Percentiles rank a stretch among this genome's conserved stretches.
Evolutionary conservation across 2,329 filamentous ascomycete species (phyloP).

Genomic region (Trichoderma sp.): DNA sequence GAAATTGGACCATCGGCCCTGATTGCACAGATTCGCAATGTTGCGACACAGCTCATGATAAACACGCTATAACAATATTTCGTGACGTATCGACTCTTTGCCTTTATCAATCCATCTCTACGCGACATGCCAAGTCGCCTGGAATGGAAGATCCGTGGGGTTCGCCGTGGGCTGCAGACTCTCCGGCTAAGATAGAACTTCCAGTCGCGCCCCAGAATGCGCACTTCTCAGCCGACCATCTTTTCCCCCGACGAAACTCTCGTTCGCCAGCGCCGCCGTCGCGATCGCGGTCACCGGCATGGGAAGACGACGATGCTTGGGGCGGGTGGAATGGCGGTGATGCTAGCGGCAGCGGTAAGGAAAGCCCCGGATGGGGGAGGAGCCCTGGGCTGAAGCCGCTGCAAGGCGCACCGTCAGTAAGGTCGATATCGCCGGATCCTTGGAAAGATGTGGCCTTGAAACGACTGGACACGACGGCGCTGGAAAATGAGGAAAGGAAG

Average conservation of each 20-base stretch:
- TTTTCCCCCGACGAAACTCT: constrained; percentile 24
- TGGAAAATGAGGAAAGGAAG: constrained; percentile 12
- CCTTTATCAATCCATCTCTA: neutral
- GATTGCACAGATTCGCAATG: constrained; percentile 1
- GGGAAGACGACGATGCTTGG: constrained; percentile 36
- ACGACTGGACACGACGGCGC: constrained; percentile 28
- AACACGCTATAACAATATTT: neutral
- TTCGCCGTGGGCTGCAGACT: constrained; percentile 54
- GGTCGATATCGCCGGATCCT: constrained; percentile 30
- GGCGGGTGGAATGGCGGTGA: constrained; percentile 37
- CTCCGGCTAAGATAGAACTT: constrained; percentile 37
- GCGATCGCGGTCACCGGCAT: constrained; percentile 28
- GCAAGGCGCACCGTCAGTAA: constrained; percentile 24
- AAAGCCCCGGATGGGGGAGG: constrained; percentile 33
- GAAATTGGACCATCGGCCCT: neutral
- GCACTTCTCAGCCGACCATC: constrained; percentile 30
- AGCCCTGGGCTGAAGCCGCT: constrained; percentile 34
- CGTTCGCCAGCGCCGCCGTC: constrained; percentile 23
- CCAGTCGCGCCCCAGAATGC: constrained; percentile 33
- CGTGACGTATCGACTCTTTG: neutral
- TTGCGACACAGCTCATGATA: neutral
- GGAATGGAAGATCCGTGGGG: constrained; percentile 63
- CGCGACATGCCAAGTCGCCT: constrained; percentile 36
- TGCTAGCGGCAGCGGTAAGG: constrained; percentile 19
- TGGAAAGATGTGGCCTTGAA: constrained; percentile 25